Evolutionary conservation across 371 early-diverging fungal species (phyloP).

Genomic region (Choanephora cucurbitarum): DNA sequence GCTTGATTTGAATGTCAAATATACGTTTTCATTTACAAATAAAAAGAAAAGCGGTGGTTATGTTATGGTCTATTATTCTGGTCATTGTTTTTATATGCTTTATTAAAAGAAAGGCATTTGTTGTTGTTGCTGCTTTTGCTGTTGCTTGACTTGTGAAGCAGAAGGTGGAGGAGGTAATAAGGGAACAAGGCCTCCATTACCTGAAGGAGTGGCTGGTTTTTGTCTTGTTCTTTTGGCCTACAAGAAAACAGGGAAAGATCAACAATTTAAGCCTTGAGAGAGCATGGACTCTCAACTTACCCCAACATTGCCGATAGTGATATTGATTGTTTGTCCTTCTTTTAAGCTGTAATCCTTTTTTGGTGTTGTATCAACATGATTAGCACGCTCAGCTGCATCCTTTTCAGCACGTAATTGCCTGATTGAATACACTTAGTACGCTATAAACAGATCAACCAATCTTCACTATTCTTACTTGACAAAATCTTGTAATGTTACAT

Average conservation of each 20-base stretch:
- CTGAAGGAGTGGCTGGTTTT: constrained; percentile 15
- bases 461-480: constrained; percentile 52
- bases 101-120: constrained; percentile 22
- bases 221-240: constrained; percentile 38
- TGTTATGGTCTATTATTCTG: too few species aligned
- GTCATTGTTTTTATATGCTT: too few species aligned
- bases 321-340: constrained; percentile 84
- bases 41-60: too few species aligned
- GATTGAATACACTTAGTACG: too few species aligned
- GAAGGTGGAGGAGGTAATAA: constrained; percentile 58
- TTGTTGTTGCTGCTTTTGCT: constrained; percentile 37
- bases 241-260: neutral
- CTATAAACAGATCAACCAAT: too few species aligned
- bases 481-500: constrained; percentile 89
- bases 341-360: constrained; percentile 81
- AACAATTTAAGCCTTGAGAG: too few species aligned
- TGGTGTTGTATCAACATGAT: constrained; percentile 54
- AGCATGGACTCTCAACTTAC: too few species aligned
- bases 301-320: constrained; percentile 71
- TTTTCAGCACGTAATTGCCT: constrained; percentile 67
- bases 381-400: constrained; percentile 47
- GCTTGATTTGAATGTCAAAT: too few species aligned
- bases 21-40: too few species aligned
- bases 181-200: constrained; percentile 34
- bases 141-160: constrained; percentile 54